Base-by-base conservation (phyloP, 257 asterid genomes). In the Lantana camara region DNA sequence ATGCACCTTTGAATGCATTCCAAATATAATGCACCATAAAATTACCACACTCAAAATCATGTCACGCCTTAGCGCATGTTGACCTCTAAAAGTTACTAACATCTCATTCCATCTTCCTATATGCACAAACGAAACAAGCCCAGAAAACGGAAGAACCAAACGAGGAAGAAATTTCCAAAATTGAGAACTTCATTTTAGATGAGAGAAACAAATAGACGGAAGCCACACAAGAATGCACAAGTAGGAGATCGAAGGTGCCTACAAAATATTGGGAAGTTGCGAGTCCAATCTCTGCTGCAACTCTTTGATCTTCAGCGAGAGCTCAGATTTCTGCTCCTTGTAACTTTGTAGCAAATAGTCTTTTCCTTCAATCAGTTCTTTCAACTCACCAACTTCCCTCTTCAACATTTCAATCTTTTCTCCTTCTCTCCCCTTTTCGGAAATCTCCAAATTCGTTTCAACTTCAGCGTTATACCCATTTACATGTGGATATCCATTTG, bases 251-350 rank as follows among this genome's bases (percentile, higher is more conserved):
- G 48, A 56, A 45, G 5, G 41, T 8, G 73, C 74, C 89, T 87
- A 92, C 85, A 93, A 79, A 63, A 89, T 87, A 74, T 76, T 85
- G 40, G 91, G 97, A 67, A 89, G 84, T 66, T 87, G 97, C 40
- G 95, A 88, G 68, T 87, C 96, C 84, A 93, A 66, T 77, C 88
- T 83, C 67, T 77, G 84, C 72, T 93, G 96, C 80, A 91, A 63
- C 64, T 88, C 96, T 72, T 80, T 83, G 57, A 93, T 70, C 87
- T 87, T 90, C 68, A 74, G 7, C 0, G 97, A 82, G 55, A 92
- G 87, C 85, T 92, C 97, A 3, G 74, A 58, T 63, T 82, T 93
- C 64, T 93, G 98, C 73, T 83, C 97, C 84, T 89, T 89, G 73
- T 93, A 93, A 77, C 76, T 93, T 67, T 75, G 89, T 74, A 93